Evolutionary conservation across 2,329 filamentous ascomycete species (phyloP).

Genomic region (Pyrenophora seminiperda): DNA sequence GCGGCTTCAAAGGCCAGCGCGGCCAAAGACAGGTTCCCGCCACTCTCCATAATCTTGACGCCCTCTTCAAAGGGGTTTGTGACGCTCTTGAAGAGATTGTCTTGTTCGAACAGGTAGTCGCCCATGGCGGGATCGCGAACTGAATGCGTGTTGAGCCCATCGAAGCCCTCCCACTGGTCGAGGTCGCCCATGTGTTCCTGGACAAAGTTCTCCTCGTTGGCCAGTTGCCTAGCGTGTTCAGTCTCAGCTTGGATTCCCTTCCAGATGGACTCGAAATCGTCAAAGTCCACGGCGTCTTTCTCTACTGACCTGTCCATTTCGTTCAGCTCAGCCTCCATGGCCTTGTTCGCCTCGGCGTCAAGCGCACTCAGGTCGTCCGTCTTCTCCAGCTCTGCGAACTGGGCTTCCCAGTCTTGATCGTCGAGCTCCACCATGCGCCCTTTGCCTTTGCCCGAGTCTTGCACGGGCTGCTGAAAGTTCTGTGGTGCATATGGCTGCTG

Average conservation of each 20-base stretch:
- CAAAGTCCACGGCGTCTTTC: conserved; percentile 79
- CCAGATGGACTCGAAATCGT: conserved; percentile 92
- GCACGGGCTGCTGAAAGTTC: conserved; percentile 53
- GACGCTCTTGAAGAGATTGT: conserved; percentile 84
- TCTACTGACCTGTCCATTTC: conserved; percentile 83
- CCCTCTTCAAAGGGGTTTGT: conserved; percentile 91
- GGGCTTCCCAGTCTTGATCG: conserved; percentile 92
- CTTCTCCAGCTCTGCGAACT: conserved; percentile 87
- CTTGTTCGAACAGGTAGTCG: conserved; percentile 91
- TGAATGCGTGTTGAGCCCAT: conserved; percentile 69
- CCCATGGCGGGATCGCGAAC: conserved; percentile 77
- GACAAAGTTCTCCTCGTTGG: conserved; percentile 67
- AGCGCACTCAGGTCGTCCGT: conserved; percentile 60
- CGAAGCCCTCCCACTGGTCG: conserved; percentile 80
- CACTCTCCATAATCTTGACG: conserved; percentile 87
- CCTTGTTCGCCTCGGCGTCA: conserved; percentile 69
- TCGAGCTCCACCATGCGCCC: conserved; percentile 84
- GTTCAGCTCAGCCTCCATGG: conserved; percentile 85
- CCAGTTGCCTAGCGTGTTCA: conserved; percentile 71
- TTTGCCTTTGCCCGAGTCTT: conserved; percentile 76
- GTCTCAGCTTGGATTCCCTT: conserved; percentile 79
- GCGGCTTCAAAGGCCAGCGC: conserved; percentile 95
- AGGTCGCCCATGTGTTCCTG: conserved; percentile 71
- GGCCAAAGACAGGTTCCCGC: conserved; percentile 91
- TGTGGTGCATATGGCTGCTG: conserved; percentile 51